Conservation (phyloP, 1,284 basidiomycete genomes). For the Marasmius oreades region DNA sequence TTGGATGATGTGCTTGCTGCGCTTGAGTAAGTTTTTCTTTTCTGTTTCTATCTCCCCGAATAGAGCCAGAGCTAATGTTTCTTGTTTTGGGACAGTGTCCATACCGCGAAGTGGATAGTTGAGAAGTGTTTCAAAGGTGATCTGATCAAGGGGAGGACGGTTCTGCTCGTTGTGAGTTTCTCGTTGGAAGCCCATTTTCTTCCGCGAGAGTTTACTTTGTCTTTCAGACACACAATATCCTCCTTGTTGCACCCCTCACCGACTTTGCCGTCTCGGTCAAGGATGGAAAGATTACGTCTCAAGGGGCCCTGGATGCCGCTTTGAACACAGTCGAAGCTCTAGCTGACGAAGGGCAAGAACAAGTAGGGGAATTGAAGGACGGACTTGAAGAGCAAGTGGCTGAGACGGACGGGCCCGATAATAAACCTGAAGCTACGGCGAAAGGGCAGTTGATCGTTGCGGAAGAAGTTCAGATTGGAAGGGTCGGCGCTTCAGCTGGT, state of each 20-base stretch:
- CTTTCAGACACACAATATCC: constrained; percentile 56
- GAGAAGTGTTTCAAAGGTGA: constrained; percentile 72
- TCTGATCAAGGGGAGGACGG: constrained; percentile 63
- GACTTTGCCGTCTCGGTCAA: constrained; percentile 54
- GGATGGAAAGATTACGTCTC: constrained; percentile 43
- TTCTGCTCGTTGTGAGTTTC: constrained; percentile 69
- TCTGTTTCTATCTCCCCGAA: background rate
- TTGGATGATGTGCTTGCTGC: constrained; percentile 62
- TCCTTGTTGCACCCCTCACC: constrained; percentile 50
- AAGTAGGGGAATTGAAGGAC: constrained; percentile 26
- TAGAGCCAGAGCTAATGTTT: too few species aligned
- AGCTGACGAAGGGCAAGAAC: constrained; percentile 29
- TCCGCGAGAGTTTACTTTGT: background rate
- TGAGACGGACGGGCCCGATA: constrained; percentile 34
- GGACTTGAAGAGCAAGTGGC: constrained; percentile 30
- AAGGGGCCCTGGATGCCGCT: constrained; percentile 7
- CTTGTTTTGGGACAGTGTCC: constrained; percentile 32
- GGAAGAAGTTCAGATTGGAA: constrained; percentile 47
- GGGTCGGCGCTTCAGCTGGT: constrained; percentile 29
- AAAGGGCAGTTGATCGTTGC: constrained; percentile 39
- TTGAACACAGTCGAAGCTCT: constrained; percentile 32
- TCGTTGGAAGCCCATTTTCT: constrained; percentile 25
- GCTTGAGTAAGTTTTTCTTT: constrained; percentile 34
- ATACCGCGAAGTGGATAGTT: constrained; percentile 75
- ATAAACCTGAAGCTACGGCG: constrained; percentile 29